phyloP scores from a whole-genome alignment of 2,329 filamentous ascomycete species.

The Botrytis fabae region DNA sequence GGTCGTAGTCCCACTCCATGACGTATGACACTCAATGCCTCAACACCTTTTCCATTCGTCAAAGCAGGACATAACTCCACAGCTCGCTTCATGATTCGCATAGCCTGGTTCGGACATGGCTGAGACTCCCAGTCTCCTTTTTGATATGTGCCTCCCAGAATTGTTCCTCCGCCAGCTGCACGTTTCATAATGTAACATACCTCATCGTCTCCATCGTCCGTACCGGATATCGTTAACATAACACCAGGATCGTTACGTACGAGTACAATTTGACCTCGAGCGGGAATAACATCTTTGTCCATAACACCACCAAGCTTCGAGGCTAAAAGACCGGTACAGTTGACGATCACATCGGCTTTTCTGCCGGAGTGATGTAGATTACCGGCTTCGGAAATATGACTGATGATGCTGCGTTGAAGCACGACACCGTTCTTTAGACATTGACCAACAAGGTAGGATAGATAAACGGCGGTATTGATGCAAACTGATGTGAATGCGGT shows the following conservation, averaged over 20 bases:
- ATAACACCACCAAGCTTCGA: constrained; percentile 76
- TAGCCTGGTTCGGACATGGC: constrained; percentile 61
- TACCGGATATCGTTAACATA: constrained; percentile 62
- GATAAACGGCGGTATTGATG: constrained; percentile 86
- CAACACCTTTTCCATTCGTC: constrained; percentile 58
- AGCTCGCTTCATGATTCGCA: constrained; percentile 67
- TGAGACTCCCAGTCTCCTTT: constrained; percentile 63
- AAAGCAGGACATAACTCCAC: constrained; percentile 57
- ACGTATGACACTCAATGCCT: constrained; percentile 63
- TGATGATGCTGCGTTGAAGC: constrained; percentile 61
- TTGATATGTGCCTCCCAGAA: constrained; percentile 68
- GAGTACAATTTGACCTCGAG: constrained; percentile 73
- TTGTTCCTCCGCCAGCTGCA: constrained; percentile 64
- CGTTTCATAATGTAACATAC: constrained; percentile 68
- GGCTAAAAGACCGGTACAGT: constrained; percentile 80
- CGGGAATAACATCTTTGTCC: constrained; percentile 72
- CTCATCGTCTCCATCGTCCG: constrained; percentile 64
- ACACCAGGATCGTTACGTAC: constrained; percentile 63
- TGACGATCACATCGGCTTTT: constrained; percentile 70
- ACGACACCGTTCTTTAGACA: constrained; percentile 72
- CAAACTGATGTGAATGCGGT: constrained; percentile 81
- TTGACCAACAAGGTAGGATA: constrained; percentile 81
- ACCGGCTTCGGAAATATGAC: constrained; percentile 73
- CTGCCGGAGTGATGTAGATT: constrained; percentile 57
- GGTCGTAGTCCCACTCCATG: constrained; percentile 69